phyloP scores from a whole-genome alignment of 2,329 filamentous ascomycete genomes.

The Delphinella strobiligena region DNA sequence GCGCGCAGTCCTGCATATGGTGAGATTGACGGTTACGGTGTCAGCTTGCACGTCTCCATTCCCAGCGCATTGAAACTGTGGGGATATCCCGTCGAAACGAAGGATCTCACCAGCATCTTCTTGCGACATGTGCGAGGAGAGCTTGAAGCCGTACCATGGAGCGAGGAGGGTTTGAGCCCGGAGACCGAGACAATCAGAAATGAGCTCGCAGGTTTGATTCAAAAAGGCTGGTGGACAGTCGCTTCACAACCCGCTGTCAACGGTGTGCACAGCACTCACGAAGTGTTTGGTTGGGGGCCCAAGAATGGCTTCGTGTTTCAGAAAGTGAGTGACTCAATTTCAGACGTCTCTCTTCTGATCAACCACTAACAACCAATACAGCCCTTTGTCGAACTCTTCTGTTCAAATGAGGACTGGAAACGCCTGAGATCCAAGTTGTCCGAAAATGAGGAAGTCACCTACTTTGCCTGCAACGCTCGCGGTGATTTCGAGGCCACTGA shows the following conservation, averaged over 20 bases:
- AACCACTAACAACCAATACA: conserved; percentile 2
- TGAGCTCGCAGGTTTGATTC: conserved; percentile 66
- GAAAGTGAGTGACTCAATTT: conserved; percentile 41
- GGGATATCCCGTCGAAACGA: conserved; percentile 58
- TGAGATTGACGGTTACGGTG: conserved; percentile 95
- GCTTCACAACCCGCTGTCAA: conserved; percentile 93
- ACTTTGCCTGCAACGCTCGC: conserved; percentile 69
- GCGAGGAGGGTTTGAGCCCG: conserved; percentile 71
- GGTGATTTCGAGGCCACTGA: conserved; percentile 65
- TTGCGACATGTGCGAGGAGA: conserved; percentile 68
- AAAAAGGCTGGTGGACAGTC: conserved; percentile 86
- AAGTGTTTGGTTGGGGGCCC: conserved; percentile 87
- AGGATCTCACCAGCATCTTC: conserved; percentile 73
- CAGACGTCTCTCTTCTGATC: neutral
- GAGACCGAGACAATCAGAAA: conserved; percentile 74
- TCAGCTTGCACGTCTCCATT: conserved; percentile 85
- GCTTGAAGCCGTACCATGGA: conserved; percentile 79
- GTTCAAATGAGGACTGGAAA: conserved; percentile 61
- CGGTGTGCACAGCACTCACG: conserved; percentile 62
- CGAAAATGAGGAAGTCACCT: conserved; percentile 59
- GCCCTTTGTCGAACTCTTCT: conserved; percentile 93
- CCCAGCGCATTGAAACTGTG: conserved; percentile 72
- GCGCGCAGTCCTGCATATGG: conserved; percentile 87
- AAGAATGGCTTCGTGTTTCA: conserved; percentile 91
- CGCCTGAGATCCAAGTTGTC: conserved; percentile 54